Conservation (phyloP, 352 stramenopile genomes). For the Thraustochytrium sp. region DNA sequence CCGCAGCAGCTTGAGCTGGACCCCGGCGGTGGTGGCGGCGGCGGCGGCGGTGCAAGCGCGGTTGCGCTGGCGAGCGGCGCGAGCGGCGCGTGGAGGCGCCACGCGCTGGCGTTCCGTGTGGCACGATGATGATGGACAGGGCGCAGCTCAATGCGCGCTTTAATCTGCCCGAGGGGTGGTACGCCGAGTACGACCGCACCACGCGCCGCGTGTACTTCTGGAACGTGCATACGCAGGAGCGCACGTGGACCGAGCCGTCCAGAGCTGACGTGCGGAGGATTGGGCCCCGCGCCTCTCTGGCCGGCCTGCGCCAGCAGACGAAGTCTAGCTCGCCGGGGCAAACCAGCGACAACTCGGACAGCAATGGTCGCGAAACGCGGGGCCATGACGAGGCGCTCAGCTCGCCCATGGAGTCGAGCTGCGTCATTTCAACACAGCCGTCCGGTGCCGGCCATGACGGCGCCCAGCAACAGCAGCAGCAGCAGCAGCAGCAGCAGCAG, state of each 20-base stretch:
- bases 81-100: too few species aligned
- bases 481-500: not conserved
- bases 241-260: constrained; percentile 15
- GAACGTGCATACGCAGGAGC: constrained; percentile 36
- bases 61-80: too few species aligned
- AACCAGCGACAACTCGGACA: not conserved
- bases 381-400: not conserved
- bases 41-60: too few species aligned
- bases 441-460: too few species aligned
- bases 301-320: too few species aligned
- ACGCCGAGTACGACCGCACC: constrained; percentile 1
- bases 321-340: too few species aligned
- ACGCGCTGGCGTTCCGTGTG: not conserved
- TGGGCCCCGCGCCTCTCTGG: not conserved
- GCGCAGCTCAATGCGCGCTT: constrained; percentile 9
- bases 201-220: not conserved
- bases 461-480: not conserved
- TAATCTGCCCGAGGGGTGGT: constrained; percentile 27
- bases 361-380: too few species aligned
- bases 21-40: too few species aligned
- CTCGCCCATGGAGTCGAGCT: not conserved
- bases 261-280: not conserved
- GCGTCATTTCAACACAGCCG: not conserved
- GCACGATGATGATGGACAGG: not conserved
- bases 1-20: too few species aligned